phyloP scores from a whole-genome alignment of 495 filamentous ascomycete genomes.

The Pyronema omphalodes region DNA sequence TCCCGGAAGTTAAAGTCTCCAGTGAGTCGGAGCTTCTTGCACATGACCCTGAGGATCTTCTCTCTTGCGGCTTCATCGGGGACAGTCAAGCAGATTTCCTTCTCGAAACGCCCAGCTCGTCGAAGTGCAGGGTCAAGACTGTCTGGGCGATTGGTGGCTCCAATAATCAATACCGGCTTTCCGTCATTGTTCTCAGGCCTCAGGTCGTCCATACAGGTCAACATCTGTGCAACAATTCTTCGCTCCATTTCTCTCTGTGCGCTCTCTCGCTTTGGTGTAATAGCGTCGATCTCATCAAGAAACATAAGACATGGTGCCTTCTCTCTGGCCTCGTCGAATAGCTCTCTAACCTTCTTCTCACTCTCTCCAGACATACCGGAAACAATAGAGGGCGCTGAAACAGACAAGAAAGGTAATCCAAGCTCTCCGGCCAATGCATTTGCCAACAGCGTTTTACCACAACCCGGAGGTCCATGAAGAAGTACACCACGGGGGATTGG shows the following conservation, averaged over 20 bases:
- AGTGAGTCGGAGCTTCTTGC: constrained; percentile 46
- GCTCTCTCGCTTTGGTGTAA: constrained; percentile 83
- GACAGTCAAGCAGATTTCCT: constrained; percentile 90
- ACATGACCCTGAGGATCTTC: constrained; percentile 63
- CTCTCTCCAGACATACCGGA: constrained; percentile 94
- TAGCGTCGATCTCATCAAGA: constrained; percentile 91
- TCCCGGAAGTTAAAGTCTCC: constrained; percentile 56
- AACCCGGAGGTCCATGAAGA: constrained; percentile 82
- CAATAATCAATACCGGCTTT: constrained; percentile 83
- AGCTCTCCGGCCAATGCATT: constrained; percentile 77
- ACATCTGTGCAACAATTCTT: constrained; percentile 79
- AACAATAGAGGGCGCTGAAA: constrained; percentile 76
- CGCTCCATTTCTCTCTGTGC: constrained; percentile 97
- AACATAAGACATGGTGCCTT: constrained; percentile 85
- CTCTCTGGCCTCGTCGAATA: constrained; percentile 75
- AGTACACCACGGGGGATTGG: constrained; percentile 75
- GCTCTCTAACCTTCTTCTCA: constrained; percentile 79
- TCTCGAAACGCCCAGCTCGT: constrained; percentile 71
- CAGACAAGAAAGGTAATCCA: constrained; percentile 68
- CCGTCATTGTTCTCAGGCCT: constrained; percentile 63
- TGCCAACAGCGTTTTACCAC: constrained; percentile 87
- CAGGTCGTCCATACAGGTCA: constrained; percentile 57
- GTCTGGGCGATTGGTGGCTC: constrained; percentile 85
- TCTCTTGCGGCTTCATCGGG: constrained; percentile 70
- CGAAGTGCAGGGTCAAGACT: constrained; percentile 73